phyloP scores from a whole-genome alignment of 2,329 filamentous ascomycete species.

The Calonectria pseudoturangicola region DNA sequence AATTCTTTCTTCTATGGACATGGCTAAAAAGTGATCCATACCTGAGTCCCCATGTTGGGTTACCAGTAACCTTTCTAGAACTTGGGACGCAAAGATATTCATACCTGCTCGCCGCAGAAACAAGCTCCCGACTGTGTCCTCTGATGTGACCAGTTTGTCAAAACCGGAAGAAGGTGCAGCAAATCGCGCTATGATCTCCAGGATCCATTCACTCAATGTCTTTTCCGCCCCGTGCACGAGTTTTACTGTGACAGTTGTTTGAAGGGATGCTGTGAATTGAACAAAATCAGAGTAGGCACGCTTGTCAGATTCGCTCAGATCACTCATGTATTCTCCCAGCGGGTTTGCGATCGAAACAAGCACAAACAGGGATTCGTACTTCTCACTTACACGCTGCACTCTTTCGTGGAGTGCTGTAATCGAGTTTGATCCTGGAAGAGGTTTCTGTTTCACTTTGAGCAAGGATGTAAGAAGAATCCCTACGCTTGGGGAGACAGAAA shows the following conservation, averaged over 20 bases:
- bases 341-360: constrained; percentile 76
- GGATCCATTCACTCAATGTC: constrained; percentile 73
- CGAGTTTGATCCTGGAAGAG: constrained; percentile 72
- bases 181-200: constrained; percentile 70
- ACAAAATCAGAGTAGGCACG: constrained; percentile 70
- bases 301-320: constrained; percentile 64
- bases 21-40: constrained; percentile 57
- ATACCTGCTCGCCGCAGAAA: constrained; percentile 61
- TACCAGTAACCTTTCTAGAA: constrained; percentile 55
- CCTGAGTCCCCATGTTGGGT: constrained; percentile 53
- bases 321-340: constrained; percentile 63
- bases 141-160: constrained; percentile 60
- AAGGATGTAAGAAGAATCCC: constrained; percentile 83
- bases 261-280: constrained; percentile 66
- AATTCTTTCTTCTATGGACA: constrained; percentile 53
- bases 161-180: constrained; percentile 53
- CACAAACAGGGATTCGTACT: constrained; percentile 82
- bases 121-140: constrained; percentile 64
- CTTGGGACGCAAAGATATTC: constrained; percentile 61
- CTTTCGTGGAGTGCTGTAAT: constrained; percentile 72
- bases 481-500: constrained; percentile 80
- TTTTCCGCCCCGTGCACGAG: constrained; percentile 71
- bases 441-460: constrained; percentile 82
- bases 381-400: constrained; percentile 70
- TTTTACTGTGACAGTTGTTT: constrained; percentile 62